Evolutionary conservation across 1,139 yeast genomes (phyloP), one percentile per base, ranked within the genome.

Genomic region (Arxiozyma bovina): DNA sequence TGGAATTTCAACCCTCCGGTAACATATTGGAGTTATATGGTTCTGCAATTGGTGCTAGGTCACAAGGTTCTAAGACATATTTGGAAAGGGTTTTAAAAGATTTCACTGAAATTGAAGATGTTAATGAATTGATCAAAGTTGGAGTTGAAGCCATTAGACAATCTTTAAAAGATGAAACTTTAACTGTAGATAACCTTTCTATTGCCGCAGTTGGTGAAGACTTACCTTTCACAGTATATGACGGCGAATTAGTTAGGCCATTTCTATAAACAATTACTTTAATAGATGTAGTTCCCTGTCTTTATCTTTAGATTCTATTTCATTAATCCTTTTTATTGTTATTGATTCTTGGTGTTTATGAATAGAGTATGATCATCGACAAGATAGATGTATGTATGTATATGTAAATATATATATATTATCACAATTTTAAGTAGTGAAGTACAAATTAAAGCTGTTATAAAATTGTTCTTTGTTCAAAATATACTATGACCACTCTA

Each of bases 61-160:
- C 98, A 1, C 99, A 93, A 74, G 98, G 98, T 50, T 97, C 97
- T 18, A 81, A 96, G 74, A 93, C 99, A 1, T 93, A 90, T 66
- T 75, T 94, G 68, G 99, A 93, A 72, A 83, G 96, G 69, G 84
- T 85, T 59, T 78, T 84, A 68, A 90, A 87, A 42, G 75, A 77
- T 45, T 87, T 88, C 63, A 76, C 82, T 43, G 74, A 74, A 53
- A 74, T 78, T 43, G 80, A 85, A 15, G 53, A 53, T 30, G 76
- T 84, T 53, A 95, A 89, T 63, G 83, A 86, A 63, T 80, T 93
- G 66, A 83, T 93, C 59, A 82, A 85, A 51, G 93, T 85, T 66
- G 99, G 96, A 4, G 83, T 94, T 64, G 85, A 85, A 63, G 96
- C 99, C 0, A 78, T 93, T 67, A 83, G 97, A 72, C 99, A 93